These are phyloP conservation scores for Sporormia fimetaria DNA, from an alignment of 495 filamentous ascomycete species.

Conservation along the genomic window DNA sequence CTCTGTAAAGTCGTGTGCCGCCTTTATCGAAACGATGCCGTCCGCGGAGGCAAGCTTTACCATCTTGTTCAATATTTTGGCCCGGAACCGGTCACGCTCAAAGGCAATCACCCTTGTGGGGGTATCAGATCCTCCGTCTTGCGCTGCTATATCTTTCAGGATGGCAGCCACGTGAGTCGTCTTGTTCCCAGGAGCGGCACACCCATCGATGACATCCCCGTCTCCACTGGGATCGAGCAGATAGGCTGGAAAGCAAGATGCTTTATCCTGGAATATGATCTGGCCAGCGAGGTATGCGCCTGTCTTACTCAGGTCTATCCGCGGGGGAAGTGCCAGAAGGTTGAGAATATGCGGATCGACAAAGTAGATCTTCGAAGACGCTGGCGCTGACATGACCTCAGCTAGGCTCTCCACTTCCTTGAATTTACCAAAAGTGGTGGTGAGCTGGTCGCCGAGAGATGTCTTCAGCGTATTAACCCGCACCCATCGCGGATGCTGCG, in stretches of 20 bases:
- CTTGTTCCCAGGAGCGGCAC: conserved; percentile 92
- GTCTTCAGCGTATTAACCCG: conserved; percentile 72
- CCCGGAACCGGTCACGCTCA: conserved; percentile 55
- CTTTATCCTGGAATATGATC: conserved; percentile 91
- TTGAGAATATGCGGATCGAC: conserved; percentile 72
- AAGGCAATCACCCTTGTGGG: conserved; percentile 49
- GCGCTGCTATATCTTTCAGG: conserved; percentile 24
- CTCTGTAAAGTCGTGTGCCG: conserved; percentile 67
- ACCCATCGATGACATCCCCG: conserved; percentile 76
- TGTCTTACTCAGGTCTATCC: conserved; percentile 52
- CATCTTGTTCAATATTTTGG: conserved; percentile 71
- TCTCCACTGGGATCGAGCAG: conserved; percentile 51
- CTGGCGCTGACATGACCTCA: conserved; percentile 30
- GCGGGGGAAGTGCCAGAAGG: conserved; percentile 64
- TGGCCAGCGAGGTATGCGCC: conserved; percentile 61
- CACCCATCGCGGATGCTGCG: conserved; percentile 67
- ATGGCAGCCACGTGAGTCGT: conserved; percentile 86
- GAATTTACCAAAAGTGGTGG: conserved; percentile 54
- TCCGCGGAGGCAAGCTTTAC: conserved; percentile 61
- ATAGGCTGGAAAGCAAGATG: conserved; percentile 89
- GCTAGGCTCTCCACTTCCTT: conserved; percentile 38
- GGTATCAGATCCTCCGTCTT: background rate
- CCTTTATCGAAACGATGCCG: conserved; percentile 49
- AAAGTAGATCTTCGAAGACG: conserved; percentile 36
- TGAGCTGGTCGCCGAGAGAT: conserved; percentile 54